phyloP scores from a whole-genome alignment of 2,329 filamentous ascomycete species.

The Scopulariopsis brevicaulis region DNA sequence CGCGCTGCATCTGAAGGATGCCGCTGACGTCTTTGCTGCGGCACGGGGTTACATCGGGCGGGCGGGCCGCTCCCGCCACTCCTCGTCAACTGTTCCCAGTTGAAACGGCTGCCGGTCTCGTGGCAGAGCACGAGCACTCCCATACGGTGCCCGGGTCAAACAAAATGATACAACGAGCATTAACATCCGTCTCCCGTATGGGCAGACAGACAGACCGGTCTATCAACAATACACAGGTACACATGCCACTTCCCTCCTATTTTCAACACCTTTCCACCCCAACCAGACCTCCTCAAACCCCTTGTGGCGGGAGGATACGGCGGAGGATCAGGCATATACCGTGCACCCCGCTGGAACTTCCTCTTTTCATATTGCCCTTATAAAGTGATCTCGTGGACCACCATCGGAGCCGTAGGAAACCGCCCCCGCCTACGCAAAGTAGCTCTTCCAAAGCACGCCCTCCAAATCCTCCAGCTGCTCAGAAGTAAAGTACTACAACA shows the following conservation, averaged over 20 bases:
- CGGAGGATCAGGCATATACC: no score
- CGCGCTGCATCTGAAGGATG: background rate
- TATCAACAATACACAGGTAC: background rate
- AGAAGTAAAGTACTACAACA: conserved; percentile 60
- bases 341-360: no score
- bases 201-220: background rate
- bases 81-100: background rate
- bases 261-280: background rate
- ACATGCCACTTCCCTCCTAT: background rate
- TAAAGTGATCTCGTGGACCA: background rate
- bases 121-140: background rate
- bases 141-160: no score
- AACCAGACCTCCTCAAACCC: background rate
- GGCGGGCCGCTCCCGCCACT: background rate
- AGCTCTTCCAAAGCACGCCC: conserved; percentile 98
- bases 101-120: no score
- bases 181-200: background rate
- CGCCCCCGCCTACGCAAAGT: conserved; percentile 66
- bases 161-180: background rate
- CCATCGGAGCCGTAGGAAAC: no score
- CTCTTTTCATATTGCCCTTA: background rate
- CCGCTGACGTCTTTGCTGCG: background rate
- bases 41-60: background rate
- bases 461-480: conserved; percentile 94
- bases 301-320: no score